phyloP scores from a whole-genome alignment of 192 early-diverging fungal species.

The Linnemannia schmuckeri region DNA sequence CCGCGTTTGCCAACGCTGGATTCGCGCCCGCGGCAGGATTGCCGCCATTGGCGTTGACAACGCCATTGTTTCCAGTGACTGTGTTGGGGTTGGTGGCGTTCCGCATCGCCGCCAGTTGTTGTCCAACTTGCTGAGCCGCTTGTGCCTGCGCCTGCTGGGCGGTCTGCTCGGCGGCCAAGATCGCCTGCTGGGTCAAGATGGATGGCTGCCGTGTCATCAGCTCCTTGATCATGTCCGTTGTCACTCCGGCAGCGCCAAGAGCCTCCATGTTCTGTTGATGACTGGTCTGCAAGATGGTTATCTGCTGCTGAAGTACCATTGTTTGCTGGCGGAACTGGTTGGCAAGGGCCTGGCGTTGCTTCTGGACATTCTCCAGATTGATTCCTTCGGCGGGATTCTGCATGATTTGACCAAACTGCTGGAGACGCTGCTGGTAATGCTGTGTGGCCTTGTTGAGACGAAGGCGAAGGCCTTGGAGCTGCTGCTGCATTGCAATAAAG shows the following conservation, averaged over 20 bases:
- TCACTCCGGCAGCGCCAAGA: slow-evolving; percentile 29
- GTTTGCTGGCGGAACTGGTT: slow-evolving; percentile 24
- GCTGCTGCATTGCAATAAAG: slow-evolving; percentile 41
- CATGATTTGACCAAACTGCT: slow-evolving; percentile 16
- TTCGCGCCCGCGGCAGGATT: neutral
- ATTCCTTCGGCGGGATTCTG: slow-evolving; percentile 27
- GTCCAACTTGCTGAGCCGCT: slow-evolving; percentile 30
- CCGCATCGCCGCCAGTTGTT: slow-evolving; percentile 5
- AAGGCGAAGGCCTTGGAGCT: slow-evolving; percentile 16
- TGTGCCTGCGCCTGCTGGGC: slow-evolving; percentile 22
- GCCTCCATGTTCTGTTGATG: slow-evolving; percentile 42
- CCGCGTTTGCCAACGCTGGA: neutral
- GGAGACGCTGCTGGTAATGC: slow-evolving; percentile 22
- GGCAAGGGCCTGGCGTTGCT: slow-evolving; percentile 15
- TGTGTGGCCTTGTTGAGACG: slow-evolving; percentile 19
- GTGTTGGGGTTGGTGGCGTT: slow-evolving; percentile 12
- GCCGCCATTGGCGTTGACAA: neutral
- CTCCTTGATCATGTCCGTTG: slow-evolving; percentile 51
- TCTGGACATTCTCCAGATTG: slow-evolving; percentile 8
- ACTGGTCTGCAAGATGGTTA: slow-evolving; percentile 17
- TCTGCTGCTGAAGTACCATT: slow-evolving; percentile 37
- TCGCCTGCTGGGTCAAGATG: slow-evolving; percentile 26
- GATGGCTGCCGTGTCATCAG: slow-evolving; percentile 29
- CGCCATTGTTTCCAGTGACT: neutral
- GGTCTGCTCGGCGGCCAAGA: slow-evolving; percentile 14